Evolutionary conservation across 2,329 filamentous ascomycete genomes (phyloP), one percentile per base, ranked within the genome.

Genomic region (Ceratocystis smalleyi): DNA sequence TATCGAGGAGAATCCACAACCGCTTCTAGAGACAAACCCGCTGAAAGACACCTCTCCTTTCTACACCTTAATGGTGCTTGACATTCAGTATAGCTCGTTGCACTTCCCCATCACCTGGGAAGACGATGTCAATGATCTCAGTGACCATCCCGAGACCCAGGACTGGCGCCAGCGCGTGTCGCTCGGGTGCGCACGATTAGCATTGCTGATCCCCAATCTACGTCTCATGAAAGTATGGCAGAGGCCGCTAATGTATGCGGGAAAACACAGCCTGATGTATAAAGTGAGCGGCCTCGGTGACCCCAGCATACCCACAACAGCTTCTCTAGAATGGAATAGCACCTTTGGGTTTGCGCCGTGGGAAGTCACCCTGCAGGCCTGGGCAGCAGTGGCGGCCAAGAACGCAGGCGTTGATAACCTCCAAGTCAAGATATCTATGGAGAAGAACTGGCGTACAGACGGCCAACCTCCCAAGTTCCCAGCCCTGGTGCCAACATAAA

Each of bases 191-290:
- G 67, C 69, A 1, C 67, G 69, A 2, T 64, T 70, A 54, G 69
- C 68, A 1, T 51, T 67, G 32, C 65, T 66, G n/a, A 70, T 70
- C 67, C 69, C 69, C 10, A 40, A 43, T 17, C 47, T 74, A 22
- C 65, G 62, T 22, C 63, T 64, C 27, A 62, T 70, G 65, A 63
- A 61, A 10, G 59, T 70, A 43, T 65, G 63, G 43, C 69, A 70
- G 60, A 64, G 69, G n/a, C 68, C 68, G 17, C 65, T 69, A 15
- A 69, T 70, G 69, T 70, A 68, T 64, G 69, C 69, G 1, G 69
- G 69, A n/a, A 69, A 67, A 65, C 69, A 70, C 47, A 57, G 66
- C 32, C 67, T 70, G 19, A 61, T 63, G 47, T 70, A 70, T 61
- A 49, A 22, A 10, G 65, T 68, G 15, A 40, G 64, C 3, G n/a